Conservation (phyloP, 1,139 yeast species). For the Geotrichum candidum region DNA sequence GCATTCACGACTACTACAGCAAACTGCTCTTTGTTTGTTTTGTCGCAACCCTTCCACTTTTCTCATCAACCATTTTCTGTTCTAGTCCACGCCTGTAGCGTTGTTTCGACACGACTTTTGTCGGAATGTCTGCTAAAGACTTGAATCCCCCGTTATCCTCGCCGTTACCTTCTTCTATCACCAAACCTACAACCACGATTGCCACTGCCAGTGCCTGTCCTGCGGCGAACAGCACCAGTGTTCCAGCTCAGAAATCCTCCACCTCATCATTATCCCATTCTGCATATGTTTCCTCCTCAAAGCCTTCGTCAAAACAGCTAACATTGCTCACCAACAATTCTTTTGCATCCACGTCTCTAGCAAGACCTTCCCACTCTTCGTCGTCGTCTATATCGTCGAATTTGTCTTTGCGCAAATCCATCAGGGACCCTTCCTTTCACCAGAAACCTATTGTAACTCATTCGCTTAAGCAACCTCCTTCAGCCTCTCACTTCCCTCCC, state of each 20-base stretch:
- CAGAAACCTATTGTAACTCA: slow-evolving; percentile 1
- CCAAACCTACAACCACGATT: not conserved
- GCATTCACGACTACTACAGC: not conserved
- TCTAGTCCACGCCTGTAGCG: not conserved
- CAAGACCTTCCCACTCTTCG: not conserved
- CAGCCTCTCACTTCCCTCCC: not conserved
- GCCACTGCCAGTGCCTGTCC: not conserved
- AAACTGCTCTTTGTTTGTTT: not conserved
- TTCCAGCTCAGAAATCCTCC: not conserved
- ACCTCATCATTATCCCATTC: not conserved
- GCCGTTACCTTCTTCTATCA: not conserved
- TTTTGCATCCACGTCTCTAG: not conserved
- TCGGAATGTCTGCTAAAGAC: slow-evolving; percentile 9
- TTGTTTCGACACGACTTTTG: slow-evolving; percentile 1
- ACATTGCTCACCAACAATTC: not conserved
- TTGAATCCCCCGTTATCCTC: slow-evolving; percentile 1
- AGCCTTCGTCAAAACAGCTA: not conserved
- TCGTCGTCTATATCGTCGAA: not conserved
- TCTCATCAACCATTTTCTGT: not conserved
- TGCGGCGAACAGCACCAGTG: not conserved
- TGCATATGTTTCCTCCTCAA: not conserved
- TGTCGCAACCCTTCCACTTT: not conserved
- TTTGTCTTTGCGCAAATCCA: not conserved
- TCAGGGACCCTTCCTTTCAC: not conserved
- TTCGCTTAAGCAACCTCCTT: not conserved